These are phyloP conservation scores for Penicillium dipodomyicola DNA, from an alignment of 495 filamentous ascomycete species.

Conservation along the genomic window DNA sequence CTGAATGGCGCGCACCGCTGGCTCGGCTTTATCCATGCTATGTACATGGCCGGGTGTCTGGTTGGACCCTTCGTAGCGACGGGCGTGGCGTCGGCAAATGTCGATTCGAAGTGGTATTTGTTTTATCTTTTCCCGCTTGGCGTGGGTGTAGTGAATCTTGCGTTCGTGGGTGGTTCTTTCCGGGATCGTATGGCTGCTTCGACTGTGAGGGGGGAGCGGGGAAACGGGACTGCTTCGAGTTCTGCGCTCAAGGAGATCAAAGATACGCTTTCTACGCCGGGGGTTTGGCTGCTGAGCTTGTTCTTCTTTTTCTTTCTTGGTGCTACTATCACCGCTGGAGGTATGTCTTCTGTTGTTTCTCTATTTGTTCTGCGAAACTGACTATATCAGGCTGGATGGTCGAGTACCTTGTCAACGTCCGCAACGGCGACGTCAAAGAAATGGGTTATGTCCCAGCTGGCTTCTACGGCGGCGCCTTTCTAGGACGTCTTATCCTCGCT, in stretches of 20 bases:
- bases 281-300: constrained; percentile 33
- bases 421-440: constrained; percentile 29
- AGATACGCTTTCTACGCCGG: constrained; percentile 21
- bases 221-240: background rate
- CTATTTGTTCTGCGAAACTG: background rate
- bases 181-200: constrained; percentile 19
- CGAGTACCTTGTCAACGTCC: constrained; percentile 33
- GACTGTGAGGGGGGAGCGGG: background rate
- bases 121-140: constrained; percentile 32
- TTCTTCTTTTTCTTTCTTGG: constrained; percentile 38
- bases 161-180: constrained; percentile 22
- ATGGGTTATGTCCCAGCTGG: constrained; percentile 36
- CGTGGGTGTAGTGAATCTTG: constrained; percentile 25
- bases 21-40: constrained; percentile 38
- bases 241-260: constrained; percentile 25
- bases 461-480: constrained; percentile 30
- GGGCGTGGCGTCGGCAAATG: constrained; percentile 27
- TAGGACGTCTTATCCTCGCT: constrained; percentile 28
- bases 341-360: constrained; percentile 8
- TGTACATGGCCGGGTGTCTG: constrained; percentile 39
- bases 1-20: constrained; percentile 30
- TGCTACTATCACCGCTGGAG: constrained; percentile 29
- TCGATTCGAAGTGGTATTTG: constrained; percentile 22
- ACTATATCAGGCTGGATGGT: constrained; percentile 28
- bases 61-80: constrained; percentile 31